These are phyloP conservation scores for Penicillium coffeae DNA, from an alignment of 495 filamentous ascomycete species.

Conservation along the genomic window DNA sequence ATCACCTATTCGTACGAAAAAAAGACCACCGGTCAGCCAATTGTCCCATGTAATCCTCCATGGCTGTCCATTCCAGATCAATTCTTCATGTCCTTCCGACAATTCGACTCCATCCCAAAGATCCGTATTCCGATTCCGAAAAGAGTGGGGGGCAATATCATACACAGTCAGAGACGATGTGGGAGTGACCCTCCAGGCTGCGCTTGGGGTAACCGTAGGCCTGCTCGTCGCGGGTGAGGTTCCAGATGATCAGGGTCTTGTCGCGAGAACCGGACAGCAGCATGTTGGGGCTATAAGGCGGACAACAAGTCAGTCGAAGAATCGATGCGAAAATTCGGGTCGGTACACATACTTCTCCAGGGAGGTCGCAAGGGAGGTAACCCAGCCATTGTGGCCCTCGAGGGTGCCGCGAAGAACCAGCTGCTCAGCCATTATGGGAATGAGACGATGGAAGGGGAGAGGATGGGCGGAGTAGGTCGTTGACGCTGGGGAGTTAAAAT, in stretches of 20 bases:
- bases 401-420: slow-evolving; percentile 96
- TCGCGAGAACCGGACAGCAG: slow-evolving; percentile 95
- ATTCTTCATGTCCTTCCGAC: slow-evolving; percentile 2
- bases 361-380: slow-evolving; percentile 82
- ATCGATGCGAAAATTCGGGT: slow-evolving; percentile 24
- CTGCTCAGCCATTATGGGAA: slow-evolving; percentile 80
- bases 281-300: slow-evolving; percentile 88
- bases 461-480: slow-evolving; percentile 47
- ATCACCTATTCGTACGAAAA: slow-evolving; percentile 70
- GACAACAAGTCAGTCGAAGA: slow-evolving; percentile 34
- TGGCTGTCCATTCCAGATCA: neutral
- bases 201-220: slow-evolving; percentile 98
- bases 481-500: slow-evolving; percentile 49
- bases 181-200: slow-evolving; percentile 95
- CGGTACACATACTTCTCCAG: slow-evolving; percentile 82
- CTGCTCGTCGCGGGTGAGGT: slow-evolving; percentile 97
- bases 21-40: slow-evolving; percentile 37
- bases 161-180: slow-evolving; percentile 99
- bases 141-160: slow-evolving; percentile 34
- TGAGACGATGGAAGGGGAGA: slow-evolving; percentile 45
- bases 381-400: slow-evolving; percentile 87
- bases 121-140: slow-evolving; percentile 3
- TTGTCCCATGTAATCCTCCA: neutral
- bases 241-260: slow-evolving; percentile 99
- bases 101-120: slow-evolving; percentile 11